Evolutionary conservation across 2,329 filamentous ascomycete genomes (phyloP), one percentile per base, ranked within the genome.

Genomic region (Arthrobotrys entomopaga): DNA sequence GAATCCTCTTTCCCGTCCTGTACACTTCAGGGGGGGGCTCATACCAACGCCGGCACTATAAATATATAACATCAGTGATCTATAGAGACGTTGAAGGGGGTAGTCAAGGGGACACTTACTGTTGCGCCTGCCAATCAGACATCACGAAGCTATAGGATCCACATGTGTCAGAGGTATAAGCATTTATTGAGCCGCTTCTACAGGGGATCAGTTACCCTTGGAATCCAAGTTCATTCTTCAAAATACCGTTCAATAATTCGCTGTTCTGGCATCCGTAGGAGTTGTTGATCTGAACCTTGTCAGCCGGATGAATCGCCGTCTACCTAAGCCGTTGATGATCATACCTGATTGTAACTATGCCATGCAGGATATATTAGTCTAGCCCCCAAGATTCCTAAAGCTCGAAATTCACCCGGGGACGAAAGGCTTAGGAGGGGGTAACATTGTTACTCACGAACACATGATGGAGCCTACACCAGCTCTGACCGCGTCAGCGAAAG

Each of bases 401-500:
- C 43, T 43, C 38, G 56, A 46, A n/a, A 13, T 46, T 46, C 63
- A 10, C 56, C 57, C 76, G 46, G 7, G 75, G 26, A 72, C 13
- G 49, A 24, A 53, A 34, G 29, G 29, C 10, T 34, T 34, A 34
- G 5, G 29, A 10, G 29, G 26, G 15, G 34, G 29, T 75, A 52
- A 19, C 29, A 34, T 11, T 74, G 34, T 57, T 54, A 75, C 71
- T 70, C 61, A 75, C 87, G 76, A 73, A 52, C 77, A 88, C 88
- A 89, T 89, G 72, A 88, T 81, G 11, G 86, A 81, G 2, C 86
- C 86, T 6, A 90, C 88, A 10, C 89, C 89, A 7, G 89, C 89
- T 65, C 84, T 84, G 61, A 92, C 86, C 0, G 89, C 89, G 78
- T 93, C 90, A 24, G 86, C 89, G 79, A 93, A 93, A 0, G 91